Conservation (phyloP, 179 eudicot genomes). For the Silene coronaria region DNA sequence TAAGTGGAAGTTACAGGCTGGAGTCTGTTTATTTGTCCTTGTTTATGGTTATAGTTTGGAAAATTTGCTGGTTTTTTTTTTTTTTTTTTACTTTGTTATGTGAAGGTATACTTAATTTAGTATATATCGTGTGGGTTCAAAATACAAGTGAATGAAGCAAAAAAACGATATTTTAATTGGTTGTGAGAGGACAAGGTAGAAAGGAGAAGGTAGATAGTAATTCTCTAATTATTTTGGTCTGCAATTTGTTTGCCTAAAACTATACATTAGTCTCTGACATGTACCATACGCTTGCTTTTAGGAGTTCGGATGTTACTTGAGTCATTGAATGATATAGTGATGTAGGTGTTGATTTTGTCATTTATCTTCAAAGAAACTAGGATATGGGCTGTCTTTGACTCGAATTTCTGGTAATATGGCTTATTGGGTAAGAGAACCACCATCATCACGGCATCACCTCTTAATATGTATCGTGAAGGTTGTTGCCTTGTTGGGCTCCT, state of each 20-base stretch:
- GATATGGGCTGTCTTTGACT: background rate
- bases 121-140: no score
- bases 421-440: background rate
- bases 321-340: background rate
- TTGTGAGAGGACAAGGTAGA: no score
- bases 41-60: background rate
- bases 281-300: background rate
- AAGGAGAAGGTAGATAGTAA: no score
- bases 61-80: background rate
- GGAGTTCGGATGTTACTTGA: background rate
- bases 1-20: background rate
- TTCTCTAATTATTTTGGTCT: background rate
- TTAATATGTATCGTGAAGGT: background rate
- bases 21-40: background rate
- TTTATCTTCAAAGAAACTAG: background rate
- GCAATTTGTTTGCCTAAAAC: background rate
- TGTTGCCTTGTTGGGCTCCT: background rate
- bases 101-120: no score
- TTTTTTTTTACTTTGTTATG: background rate
- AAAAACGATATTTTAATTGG: no score
- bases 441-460: no score
- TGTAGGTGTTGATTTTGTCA: slow-evolving; percentile 5
- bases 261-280: background rate
- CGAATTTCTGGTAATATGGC: background rate
- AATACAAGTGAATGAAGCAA: no score